Evolutionary conservation across 2,329 filamentous ascomycete species (phyloP), one percentile per base, ranked within the genome.

Genomic region (Aspergillus ochraceus): DNA sequence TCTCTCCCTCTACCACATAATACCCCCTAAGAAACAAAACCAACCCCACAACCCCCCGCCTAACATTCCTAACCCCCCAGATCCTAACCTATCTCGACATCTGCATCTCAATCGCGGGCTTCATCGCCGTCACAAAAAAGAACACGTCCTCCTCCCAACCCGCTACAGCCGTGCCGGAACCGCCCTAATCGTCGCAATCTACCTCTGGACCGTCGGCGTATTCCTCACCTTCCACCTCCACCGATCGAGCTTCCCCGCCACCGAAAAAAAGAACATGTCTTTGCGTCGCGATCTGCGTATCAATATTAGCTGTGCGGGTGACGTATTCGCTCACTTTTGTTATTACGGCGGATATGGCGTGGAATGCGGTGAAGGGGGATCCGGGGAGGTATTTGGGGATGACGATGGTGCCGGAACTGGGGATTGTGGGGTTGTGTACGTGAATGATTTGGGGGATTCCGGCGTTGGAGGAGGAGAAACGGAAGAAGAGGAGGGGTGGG

Each of bases 71-170:
- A 29, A 54, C 62, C n/a, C 60, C 64, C 26, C 62, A 62, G 6
- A 42, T 63, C 19, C 53, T 66, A 26, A 64, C 64, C 29, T 66
- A 62, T 58, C 60, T 64, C 8, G 61, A 65, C 36, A 63, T 65
- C 36, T 57, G 54, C 22, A 60, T 65, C 8, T 65, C 61, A 19
- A 65, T 65, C 24, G 61, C 39, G 9, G 63, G 63, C 26, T 65
- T 62, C 57, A 55, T 63, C 6, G 56, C 54, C 26, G 57, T 65
- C 20, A 63, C 57, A 46, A 55, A 65, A 58, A 57, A 11, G 59
- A 59, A n/a, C 50, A 63, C 49, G 51, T 53, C 24, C 49, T 59
- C 6, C 54, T 57, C 3, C 63, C 63, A 12, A 62, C 59, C 1
- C 47, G 57, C 19, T 63, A 61, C 42, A 63, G 57, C 36, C 63